Percentiles rank a stretch among this genome's conserved stretches.
These are phyloP conservation scores for Neopestalotiopsis rosae DNA, from an alignment of 2,329 filamentous ascomycete species.

Conservation along the genomic window DNA sequence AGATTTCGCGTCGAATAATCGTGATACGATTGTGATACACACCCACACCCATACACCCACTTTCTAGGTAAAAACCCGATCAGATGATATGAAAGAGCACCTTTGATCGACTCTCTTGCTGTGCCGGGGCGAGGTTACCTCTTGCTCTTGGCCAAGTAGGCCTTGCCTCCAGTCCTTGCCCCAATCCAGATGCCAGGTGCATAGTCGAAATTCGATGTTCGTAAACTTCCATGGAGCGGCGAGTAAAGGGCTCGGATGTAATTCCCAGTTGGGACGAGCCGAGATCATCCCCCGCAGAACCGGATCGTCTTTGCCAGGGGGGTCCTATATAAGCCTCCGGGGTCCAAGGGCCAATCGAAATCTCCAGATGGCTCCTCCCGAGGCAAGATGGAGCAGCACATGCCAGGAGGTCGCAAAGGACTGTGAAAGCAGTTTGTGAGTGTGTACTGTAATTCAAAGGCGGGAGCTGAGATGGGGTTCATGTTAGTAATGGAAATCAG, in stretches of 20 bases:
- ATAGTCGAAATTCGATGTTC: constrained; percentile 16
- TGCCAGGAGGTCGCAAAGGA: background rate
- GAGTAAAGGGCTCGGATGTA: constrained; percentile 8
- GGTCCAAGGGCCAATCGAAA: constrained; percentile 2
- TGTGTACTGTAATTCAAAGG: background rate
- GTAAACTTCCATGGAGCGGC: background rate
- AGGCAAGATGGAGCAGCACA: constrained; percentile 15
- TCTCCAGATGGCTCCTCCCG: background rate
- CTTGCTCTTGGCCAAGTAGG: background rate
- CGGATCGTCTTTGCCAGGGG: background rate
- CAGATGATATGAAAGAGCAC: background rate
- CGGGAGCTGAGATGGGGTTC: background rate
- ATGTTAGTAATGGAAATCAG: constrained; percentile 6
- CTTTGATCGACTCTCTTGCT: background rate
- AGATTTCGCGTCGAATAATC: background rate
- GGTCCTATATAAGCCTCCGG: background rate
- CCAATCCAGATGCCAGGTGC: background rate
- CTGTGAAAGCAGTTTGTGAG: background rate
- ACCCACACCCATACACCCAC: background rate
- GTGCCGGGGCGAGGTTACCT: background rate
- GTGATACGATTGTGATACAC: constrained; percentile 1
- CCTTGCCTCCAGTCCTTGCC: background rate
- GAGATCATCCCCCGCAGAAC: constrained; percentile 17
- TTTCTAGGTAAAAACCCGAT: too few species aligned
- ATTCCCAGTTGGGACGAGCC: constrained; percentile 39